Base-by-base conservation (phyloP, 768 basidiomycete species). In the Cystobasidiopsis lactophilus region DNA sequence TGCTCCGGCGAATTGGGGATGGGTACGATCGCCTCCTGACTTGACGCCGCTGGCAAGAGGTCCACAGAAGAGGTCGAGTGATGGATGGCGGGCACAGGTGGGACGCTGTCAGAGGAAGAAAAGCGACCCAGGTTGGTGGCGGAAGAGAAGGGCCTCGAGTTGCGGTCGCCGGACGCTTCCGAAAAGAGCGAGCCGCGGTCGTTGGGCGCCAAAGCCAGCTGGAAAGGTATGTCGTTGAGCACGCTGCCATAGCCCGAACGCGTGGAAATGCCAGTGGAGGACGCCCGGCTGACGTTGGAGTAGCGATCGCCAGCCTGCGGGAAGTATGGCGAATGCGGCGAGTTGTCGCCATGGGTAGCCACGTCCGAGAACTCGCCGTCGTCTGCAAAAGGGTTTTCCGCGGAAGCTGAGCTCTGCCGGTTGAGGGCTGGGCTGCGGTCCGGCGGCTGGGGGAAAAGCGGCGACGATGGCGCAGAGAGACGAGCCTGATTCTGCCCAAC, bases 211-310 rank as follows among this genome's bases (percentile, higher is more conserved):
- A 60, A 58, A 3, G 57, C 60, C 0, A 63, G 44, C 40, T 61
- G 57, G 57, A 63, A 62, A 29, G 62, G 60, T 30, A 63, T 60
- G 46, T 58, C 56, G 27, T 53, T 52, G 19, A 63, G 48, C 2
- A 59, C 62, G 16, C 27, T 33, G 3, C 53, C 61, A 39, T 60
- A 63, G 4, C 62, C 62, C 9, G 59, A 56, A 4, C 62, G 48
- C 24, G 55, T 53, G 4, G 54, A 57, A n/a, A 56, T 10, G 24
- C 50, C 55, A 7, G 56, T 37, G 9, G 52, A 53, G 24, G n/a
- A 52, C 31, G 50, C 48, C 16, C 49, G 39, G n/a, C n/a, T n/a
- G n/a, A n/a, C n/a, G n/a, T n/a, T n/a, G 9, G 54, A 55, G 30
- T 55, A 52, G 13, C 27, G 19, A 4, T 16, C 7, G 37, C 23